Percentiles rank a stretch among this genome's conserved stretches.
Conservation (phyloP, 2,329 filamentous ascomycete genomes). For the Sclerotinia subarctica region DNA sequence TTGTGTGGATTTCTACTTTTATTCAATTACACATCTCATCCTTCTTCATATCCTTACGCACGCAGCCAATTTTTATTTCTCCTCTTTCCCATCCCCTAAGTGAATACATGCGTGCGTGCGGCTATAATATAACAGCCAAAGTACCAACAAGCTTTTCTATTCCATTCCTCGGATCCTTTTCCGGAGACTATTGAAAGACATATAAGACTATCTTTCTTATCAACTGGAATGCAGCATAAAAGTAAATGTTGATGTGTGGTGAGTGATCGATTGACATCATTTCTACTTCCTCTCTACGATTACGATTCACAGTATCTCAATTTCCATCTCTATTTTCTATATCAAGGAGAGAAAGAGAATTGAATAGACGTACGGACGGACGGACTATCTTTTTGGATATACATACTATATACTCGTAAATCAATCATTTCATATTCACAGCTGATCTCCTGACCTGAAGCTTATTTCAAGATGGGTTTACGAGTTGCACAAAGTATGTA, state of each 20-base stretch:
- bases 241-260: no score
- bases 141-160: background rate
- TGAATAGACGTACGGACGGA: background rate
- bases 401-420: background rate
- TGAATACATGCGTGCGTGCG: background rate
- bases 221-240: background rate
- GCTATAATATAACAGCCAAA: background rate
- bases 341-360: no score
- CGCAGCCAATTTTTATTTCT: background rate
- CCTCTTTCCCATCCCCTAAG: background rate
- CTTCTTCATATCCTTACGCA: background rate
- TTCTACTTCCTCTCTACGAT: no score
- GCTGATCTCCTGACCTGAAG: background rate
- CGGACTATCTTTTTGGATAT: background rate
- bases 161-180: background rate
- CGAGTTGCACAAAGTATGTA: constrained; percentile 31
- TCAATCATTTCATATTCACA: background rate
- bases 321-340: no score
- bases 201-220: background rate
- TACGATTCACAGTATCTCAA: no score
- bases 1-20: background rate
- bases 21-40: no score
- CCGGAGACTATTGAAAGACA: background rate
- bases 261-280: no score
- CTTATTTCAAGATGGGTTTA: constrained; percentile 29